Percentiles rank a stretch among this genome's conserved stretches.
These are phyloP conservation scores for Solanum rostratum DNA, from an alignment of 257 asterid genomes.

Conservation along the genomic window DNA sequence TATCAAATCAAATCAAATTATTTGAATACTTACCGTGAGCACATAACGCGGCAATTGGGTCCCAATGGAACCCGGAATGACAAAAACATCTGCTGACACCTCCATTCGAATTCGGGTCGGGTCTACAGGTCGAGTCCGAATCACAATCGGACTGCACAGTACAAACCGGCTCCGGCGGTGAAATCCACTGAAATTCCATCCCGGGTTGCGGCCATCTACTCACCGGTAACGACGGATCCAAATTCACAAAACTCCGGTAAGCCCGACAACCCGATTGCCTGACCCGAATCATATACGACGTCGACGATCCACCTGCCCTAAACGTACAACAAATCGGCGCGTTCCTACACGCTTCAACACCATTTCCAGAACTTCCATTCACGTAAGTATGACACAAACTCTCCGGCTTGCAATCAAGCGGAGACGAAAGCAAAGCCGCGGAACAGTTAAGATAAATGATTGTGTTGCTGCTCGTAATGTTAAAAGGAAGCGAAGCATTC, in stretches of 20 bases:
- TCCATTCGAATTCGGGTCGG: slow-evolving; percentile 27
- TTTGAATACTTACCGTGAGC: slow-evolving; percentile 23
- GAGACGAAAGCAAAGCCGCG: slow-evolving; percentile 17
- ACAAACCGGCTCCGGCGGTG: slow-evolving; percentile 59
- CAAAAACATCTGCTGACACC: slow-evolving; percentile 56
- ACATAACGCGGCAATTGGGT: slow-evolving; percentile 49
- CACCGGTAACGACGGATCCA: slow-evolving; percentile 45
- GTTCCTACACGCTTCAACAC: slow-evolving; percentile 6
- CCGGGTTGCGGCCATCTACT: slow-evolving; percentile 64
- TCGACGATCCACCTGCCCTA: slow-evolving; percentile 71
- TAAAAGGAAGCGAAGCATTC: slow-evolving; percentile 53
- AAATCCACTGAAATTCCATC: slow-evolving; percentile 69
- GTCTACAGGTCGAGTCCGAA: slow-evolving; percentile 46
- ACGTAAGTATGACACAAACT: slow-evolving; percentile 70
- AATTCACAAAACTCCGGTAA: slow-evolving; percentile 64
- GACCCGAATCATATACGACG: slow-evolving; percentile 39
- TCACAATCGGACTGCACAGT: slow-evolving; percentile 51
- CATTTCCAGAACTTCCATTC: slow-evolving; percentile 16
- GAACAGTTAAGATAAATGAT: slow-evolving; percentile 62
- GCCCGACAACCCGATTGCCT: slow-evolving; percentile 60
- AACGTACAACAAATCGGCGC: slow-evolving; percentile 52
- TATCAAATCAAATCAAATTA: too few relatives aligned
- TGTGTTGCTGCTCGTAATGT: slow-evolving; percentile 77
- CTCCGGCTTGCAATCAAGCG: slow-evolving; percentile 45
- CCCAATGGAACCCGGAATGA: slow-evolving; percentile 57